Base-by-base conservation (phyloP, 1,284 basidiomycete genomes). In the Caloboletus inedulis region DNA sequence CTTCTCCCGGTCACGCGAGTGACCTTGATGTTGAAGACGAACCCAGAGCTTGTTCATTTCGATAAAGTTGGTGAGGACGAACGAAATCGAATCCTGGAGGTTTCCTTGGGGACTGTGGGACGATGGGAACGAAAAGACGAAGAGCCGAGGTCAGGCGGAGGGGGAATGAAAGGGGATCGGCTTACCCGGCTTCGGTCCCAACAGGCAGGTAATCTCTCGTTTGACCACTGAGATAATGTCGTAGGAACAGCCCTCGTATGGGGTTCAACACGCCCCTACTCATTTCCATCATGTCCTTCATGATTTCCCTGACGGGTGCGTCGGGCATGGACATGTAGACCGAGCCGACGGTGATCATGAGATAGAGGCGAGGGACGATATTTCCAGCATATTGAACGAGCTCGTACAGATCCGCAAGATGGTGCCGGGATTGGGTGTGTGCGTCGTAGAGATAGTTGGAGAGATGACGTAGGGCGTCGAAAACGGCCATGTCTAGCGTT, bases 201-300 rank as follows among this genome's bases (percentile, higher is more conserved):
- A 95, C 70, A 1, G 95, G 94, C n/a, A 98, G 72, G 66, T 94
- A 84, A 65, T 97, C 94, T 59, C 94, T 80, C 4, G 95, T 98
- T 75, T 97, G 94, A 7, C 94, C 94, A 56, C 89, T 93, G 31
- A 98, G 82, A 70, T 98, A 98, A 69, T 98, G 94, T 16, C 94
- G 80, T 36, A 98, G 75, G 73, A 98, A 98, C 35, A 98, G 74
- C 29, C 94, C 95, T 47, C 95, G 79, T 40, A 93, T 94, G 16
- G 94, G 94, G 69, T 97, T 93, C 59, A 98, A 79, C 5, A 97
- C 91, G 55, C 95, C 94, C 34, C 94, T 79, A 29, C 92, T 93
- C 94, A 98, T 98, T 71, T 98, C 94, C 85, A 98, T 89, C 94
- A 98, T 96, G 72, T 98, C 94, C 79, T 96, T 97, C 94, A 97